A percentile compares a stretch with the other conserved stretches of the same genome.
These are phyloP conservation scores for Colletotrichum sp. DNA, from an alignment of 2,329 filamentous ascomycete genomes.

Conservation along the genomic window DNA sequence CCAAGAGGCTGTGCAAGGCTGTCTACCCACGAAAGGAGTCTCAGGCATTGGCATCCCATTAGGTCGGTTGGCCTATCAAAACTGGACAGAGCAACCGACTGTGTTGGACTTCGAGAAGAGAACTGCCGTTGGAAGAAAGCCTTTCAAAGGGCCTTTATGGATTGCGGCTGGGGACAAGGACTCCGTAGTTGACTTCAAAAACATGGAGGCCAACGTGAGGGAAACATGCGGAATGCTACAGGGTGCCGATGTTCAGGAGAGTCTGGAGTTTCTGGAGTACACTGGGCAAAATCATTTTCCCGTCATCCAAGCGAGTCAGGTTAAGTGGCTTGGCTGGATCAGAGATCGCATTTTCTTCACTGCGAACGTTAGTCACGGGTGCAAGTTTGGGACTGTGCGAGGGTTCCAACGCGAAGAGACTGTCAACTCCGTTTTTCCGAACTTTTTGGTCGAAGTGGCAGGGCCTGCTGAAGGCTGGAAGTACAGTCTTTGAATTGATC, in stretches of 20 bases:
- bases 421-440: not conserved
- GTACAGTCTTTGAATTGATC: not conserved
- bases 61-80: not conserved
- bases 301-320: not conserved
- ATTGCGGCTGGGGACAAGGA: not conserved
- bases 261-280: not conserved
- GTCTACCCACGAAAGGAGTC: not conserved
- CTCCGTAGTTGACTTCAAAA: not conserved
- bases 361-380: not conserved
- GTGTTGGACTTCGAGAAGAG: not conserved
- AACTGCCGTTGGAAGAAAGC: not conserved
- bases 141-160: not conserved
- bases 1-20: not conserved
- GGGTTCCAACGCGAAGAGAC: not conserved
- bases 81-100: not conserved
- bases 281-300: not conserved
- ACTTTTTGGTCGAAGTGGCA: not conserved
- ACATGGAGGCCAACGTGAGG: not conserved
- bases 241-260: rapidly evolving
- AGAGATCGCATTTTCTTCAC: not conserved
- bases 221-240: not conserved
- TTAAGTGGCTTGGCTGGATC: not conserved
- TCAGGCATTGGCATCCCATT: not conserved
- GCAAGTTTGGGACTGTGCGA: not conserved
- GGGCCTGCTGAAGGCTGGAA: not conserved